These are phyloP conservation scores for Penicillium goetzii DNA, from an alignment of 495 filamentous ascomycete genomes.

Conservation along the genomic window DNA sequence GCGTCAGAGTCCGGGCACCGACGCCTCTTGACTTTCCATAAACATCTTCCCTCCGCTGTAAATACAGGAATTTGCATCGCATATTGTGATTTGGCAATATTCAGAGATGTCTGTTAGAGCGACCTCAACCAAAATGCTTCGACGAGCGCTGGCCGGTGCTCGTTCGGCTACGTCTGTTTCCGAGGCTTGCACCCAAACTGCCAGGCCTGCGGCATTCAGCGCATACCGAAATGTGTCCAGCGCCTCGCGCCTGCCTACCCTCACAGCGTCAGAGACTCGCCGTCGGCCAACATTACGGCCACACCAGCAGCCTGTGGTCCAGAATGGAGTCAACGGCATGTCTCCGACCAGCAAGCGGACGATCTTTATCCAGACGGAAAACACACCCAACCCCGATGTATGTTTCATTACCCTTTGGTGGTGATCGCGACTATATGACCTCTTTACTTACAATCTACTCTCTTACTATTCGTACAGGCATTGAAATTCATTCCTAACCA, in stretches of 20 bases:
- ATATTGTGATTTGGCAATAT: not conserved
- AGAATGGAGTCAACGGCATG: conserved; percentile 38
- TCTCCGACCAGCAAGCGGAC: conserved; percentile 61
- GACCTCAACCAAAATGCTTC: conserved; percentile 42
- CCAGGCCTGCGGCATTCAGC: conserved; percentile 36
- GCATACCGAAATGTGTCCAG: conserved; percentile 42
- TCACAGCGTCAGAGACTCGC: conserved; percentile 53
- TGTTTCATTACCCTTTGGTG: conserved; percentile 22
- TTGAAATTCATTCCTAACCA: conserved; percentile 94
- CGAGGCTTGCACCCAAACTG: conserved; percentile 33
- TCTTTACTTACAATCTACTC: not conserved
- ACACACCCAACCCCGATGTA: conserved; percentile 88
- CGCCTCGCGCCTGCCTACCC: conserved; percentile 48
- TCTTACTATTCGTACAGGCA: conserved; percentile 44
- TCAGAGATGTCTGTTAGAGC: conserved; percentile 40
- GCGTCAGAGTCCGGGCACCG: conserved; percentile 40
- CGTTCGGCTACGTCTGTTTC: conserved; percentile 34
- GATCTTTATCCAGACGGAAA: conserved; percentile 97
- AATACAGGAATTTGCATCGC: conserved; percentile 6
- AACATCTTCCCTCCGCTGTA: conserved; percentile 10
- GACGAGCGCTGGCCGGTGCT: conserved; percentile 34
- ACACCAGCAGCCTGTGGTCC: conserved; percentile 45
- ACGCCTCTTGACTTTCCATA: conserved; percentile 23
- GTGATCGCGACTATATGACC: not conserved
- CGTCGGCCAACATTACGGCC: conserved; percentile 53